Percentiles rank a stretch among this genome's conserved stretches.
Conservation (phyloP, 1,284 basidiomycete genomes). For the Mycena sp. region DNA sequence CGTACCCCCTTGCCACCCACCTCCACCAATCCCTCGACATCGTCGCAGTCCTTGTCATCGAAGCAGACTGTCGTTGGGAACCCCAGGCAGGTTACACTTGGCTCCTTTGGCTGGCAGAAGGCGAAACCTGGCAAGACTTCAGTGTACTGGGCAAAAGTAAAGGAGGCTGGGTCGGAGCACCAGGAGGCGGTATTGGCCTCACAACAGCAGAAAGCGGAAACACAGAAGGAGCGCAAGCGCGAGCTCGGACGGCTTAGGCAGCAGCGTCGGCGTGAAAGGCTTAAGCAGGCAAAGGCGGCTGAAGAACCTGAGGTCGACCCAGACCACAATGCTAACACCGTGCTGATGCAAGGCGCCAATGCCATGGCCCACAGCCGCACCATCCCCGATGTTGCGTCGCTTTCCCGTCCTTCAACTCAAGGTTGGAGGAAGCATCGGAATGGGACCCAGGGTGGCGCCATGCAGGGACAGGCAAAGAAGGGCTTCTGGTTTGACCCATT, state of each 20-base stretch:
- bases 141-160: not conserved
- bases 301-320: not conserved
- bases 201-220: not conserved
- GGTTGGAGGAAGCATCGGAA: not conserved
- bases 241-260: not conserved
- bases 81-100: not conserved
- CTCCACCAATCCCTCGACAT: not conserved
- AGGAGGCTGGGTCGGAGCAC: not conserved
- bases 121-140: not conserved
- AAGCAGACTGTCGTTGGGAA: not conserved
- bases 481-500: conserved; percentile 9
- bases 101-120: not conserved
- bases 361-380: not conserved
- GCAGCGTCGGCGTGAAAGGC: not conserved
- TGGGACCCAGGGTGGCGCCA: not conserved
- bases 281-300: not conserved
- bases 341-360: not conserved
- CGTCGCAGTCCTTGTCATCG: not conserved
- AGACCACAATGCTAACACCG: not conserved
- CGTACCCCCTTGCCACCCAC: not conserved
- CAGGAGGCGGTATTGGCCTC: no score
- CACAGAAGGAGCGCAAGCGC: not conserved
- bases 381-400: not conserved
- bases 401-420: not conserved
- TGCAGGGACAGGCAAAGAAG: not conserved